These are phyloP conservation scores for Coniochaeta sp. DNA, from an alignment of 2,329 filamentous ascomycete species.

Conservation along the genomic window DNA sequence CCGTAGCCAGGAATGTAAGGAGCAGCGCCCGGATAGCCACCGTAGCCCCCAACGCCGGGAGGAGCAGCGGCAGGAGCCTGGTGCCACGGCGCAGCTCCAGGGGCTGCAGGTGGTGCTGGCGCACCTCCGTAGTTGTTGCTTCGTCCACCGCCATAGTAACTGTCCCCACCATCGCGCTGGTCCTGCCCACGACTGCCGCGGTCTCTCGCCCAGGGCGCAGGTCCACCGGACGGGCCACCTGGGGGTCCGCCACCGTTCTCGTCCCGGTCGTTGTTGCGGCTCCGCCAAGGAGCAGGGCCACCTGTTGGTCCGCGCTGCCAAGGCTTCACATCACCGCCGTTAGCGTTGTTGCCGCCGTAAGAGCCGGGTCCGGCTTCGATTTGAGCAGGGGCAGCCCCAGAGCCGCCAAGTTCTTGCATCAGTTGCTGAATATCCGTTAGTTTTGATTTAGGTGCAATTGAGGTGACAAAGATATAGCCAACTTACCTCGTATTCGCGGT, in stretches of 20 bases:
- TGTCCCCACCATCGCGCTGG: constrained; percentile 30
- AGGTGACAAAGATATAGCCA: not conserved
- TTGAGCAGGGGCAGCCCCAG: constrained; percentile 60
- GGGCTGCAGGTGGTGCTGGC: constrained; percentile 16
- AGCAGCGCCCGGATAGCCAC: constrained; percentile 51
- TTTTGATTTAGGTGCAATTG: constrained; percentile 10
- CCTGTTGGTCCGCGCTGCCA: constrained; percentile 85
- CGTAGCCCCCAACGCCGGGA: constrained; percentile 33
- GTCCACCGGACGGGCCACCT: constrained; percentile 32
- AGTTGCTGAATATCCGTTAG: constrained; percentile 62
- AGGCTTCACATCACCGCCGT: constrained; percentile 60
- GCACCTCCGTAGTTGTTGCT: constrained; percentile 24
- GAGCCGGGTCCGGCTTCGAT: constrained; percentile 78
- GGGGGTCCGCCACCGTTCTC: constrained; percentile 31
- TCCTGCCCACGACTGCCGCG: constrained; percentile 35
- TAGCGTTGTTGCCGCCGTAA: constrained; percentile 36
- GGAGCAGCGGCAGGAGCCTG: constrained; percentile 40
- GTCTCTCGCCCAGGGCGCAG: constrained; percentile 54
- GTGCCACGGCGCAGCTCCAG: constrained; percentile 51
- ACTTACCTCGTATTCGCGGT: constrained; percentile 89
- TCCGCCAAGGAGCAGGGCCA: constrained; percentile 74
- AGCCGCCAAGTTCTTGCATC: constrained; percentile 92
- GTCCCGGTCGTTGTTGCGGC: constrained; percentile 44
- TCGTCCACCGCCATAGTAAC: constrained; percentile 32
- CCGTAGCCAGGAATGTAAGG: constrained; percentile 37